Conservation (phyloP, 345 rosid species). For the Arabidopsis arenosa region DNA sequence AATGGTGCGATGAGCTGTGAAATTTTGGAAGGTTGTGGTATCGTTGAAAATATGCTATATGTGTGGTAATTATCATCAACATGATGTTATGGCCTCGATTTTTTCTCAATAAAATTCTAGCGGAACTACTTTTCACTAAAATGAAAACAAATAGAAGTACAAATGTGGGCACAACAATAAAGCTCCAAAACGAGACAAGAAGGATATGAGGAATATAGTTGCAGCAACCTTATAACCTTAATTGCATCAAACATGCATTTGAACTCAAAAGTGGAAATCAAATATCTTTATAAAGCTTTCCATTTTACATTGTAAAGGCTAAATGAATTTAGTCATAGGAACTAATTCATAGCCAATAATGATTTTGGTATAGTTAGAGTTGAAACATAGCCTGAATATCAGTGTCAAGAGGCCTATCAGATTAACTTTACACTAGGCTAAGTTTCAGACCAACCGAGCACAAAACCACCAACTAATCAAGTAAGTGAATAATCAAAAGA, state of each 20-base stretch:
- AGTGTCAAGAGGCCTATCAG: conserved; percentile 4
- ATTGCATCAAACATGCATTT: conserved; percentile 7
- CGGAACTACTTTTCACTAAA: neutral
- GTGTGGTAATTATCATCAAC: conserved; percentile 23
- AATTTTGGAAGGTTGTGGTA: conserved; percentile 23
- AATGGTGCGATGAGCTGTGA: conserved; percentile 35
- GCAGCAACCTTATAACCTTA: neutral
- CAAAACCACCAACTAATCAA: conserved; percentile 5
- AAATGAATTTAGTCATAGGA: neutral
- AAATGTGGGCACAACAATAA: conserved; percentile 14
- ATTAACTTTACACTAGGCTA: conserved; percentile 16
- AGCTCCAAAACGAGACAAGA: conserved; percentile 3
- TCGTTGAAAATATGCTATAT: neutral
- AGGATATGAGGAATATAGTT: neutral
- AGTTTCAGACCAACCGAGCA: conserved; percentile 25
- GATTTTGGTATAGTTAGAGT: neutral
- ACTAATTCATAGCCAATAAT: neutral
- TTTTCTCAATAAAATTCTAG: conserved; percentile 4
- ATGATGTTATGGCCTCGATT: conserved; percentile 5
- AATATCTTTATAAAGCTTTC: neutral
- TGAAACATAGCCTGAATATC: neutral
- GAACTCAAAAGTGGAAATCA: conserved; percentile 8
- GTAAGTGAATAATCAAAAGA: neutral
- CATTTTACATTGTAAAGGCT: neutral
- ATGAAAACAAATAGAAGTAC: neutral